phyloP scores from a whole-genome alignment of 148 eudicot species.

The Vaccinium myrtillus region DNA sequence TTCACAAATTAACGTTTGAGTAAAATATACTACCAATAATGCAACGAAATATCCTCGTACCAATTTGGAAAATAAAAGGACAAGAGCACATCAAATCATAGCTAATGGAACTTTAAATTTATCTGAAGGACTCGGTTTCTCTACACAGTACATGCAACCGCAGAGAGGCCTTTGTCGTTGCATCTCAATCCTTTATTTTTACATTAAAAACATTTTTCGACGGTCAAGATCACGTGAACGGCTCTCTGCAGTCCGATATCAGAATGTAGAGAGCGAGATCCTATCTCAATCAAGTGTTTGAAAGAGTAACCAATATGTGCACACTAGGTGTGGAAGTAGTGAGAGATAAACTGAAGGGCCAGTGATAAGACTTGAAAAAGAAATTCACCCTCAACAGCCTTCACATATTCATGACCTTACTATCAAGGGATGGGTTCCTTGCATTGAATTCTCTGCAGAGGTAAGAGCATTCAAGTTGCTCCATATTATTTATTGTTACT shows the following conservation, averaged over 20 bases:
- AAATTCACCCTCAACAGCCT: not conserved
- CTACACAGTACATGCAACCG: too few species aligned
- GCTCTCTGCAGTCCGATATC: too few species aligned
- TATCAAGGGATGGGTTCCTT: slow-evolving; percentile 62
- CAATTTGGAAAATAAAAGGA: not conserved
- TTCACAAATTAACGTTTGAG: not conserved
- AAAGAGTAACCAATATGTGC: not conserved
- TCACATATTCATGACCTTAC: slow-evolving; percentile 6
- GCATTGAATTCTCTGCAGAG: slow-evolving; percentile 54
- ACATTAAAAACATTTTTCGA: too few species aligned
- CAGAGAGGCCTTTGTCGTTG: too few species aligned
- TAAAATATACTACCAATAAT: not conserved
- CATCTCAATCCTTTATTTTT: too few species aligned
- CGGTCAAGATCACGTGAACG: too few species aligned
- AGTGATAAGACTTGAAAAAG: not conserved
- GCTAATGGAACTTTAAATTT: not conserved
- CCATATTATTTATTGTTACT: not conserved
- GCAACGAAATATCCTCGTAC: not conserved
- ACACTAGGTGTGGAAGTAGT: too few species aligned
- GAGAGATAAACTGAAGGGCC: not conserved
- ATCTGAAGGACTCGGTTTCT: too few species aligned
- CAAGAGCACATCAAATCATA: not conserved
- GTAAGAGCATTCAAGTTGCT: slow-evolving; percentile 19
- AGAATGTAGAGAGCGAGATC: too few species aligned
- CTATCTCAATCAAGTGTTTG: not conserved